Conservation (phyloP, 2,329 filamentous ascomycete species). For the Exophiala phaeomuriformis region DNA sequence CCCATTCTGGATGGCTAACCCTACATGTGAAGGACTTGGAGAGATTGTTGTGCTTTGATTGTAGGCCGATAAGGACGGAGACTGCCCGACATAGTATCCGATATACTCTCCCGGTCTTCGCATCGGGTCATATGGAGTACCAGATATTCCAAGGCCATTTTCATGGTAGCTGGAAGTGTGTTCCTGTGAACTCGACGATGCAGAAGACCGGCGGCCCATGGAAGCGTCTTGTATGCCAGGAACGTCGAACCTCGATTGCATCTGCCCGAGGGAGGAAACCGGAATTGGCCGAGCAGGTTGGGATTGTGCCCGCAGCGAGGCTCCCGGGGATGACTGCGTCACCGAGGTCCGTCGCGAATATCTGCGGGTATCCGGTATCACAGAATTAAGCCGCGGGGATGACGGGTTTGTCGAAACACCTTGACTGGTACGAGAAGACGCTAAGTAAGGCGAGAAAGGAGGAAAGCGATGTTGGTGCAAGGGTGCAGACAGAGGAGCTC, state of each 20-base stretch:
- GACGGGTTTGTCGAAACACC: constrained; percentile 41
- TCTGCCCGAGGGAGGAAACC: constrained; percentile 31
- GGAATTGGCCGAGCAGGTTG: constrained; percentile 42
- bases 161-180: constrained; percentile 8
- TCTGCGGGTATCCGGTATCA: constrained; percentile 39
- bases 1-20: constrained; percentile 36
- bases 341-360: constrained; percentile 41
- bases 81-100: constrained; percentile 41
- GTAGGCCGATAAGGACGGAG: constrained; percentile 38
- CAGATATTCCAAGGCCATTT: constrained; percentile 9
- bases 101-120: constrained; percentile 40
- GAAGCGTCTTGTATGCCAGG: constrained; percentile 30
- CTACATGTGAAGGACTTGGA: constrained; percentile 34
- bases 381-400: constrained; percentile 37
- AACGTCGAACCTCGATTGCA: constrained; percentile 32
- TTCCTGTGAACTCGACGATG: constrained; percentile 26
- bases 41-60: constrained; percentile 36
- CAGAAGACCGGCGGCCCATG: constrained; percentile 31
- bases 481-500: constrained; percentile 28
- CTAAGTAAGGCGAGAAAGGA: constrained; percentile 21
- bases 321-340: constrained; percentile 37
- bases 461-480: constrained; percentile 26
- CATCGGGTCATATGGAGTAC: constrained; percentile 28
- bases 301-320: constrained; percentile 43
- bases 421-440: constrained; percentile 27